Evolutionary conservation across 805 yeast species (phyloP).

Genomic region (Brettanomyces bruxellensis): DNA sequence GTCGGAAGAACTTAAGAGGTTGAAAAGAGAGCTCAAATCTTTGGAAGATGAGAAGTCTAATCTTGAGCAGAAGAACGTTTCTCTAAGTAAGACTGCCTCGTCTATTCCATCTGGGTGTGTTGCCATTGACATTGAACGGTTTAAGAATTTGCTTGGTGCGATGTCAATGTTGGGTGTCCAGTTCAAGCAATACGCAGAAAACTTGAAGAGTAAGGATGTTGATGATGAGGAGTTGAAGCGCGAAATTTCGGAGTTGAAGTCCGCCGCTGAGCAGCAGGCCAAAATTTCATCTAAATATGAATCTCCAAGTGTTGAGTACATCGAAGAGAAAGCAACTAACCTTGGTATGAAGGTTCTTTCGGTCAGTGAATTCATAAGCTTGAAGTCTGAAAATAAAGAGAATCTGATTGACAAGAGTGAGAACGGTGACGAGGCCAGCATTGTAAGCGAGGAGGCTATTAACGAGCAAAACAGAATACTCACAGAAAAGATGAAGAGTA

Average conservation of each 20-base stretch:
- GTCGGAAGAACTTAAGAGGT: background rate
- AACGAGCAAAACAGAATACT: background rate
- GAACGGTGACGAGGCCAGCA: background rate
- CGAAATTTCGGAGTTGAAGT: background rate
- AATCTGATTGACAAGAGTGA: background rate
- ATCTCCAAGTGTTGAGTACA: slow-evolving; percentile 20
- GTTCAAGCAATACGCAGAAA: background rate
- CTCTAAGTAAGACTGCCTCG: background rate
- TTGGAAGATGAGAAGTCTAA: background rate
- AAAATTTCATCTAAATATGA: slow-evolving; percentile 4
- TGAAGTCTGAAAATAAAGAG: background rate
- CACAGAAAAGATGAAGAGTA: background rate
- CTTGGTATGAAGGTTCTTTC: slow-evolving; percentile 5
- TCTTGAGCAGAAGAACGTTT: background rate
- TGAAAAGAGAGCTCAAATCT: background rate
- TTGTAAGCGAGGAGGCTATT: background rate
- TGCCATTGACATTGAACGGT: background rate
- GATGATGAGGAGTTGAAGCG: background rate
- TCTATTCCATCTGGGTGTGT: background rate
- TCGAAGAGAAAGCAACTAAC: slow-evolving; percentile 3
- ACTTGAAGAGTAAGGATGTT: background rate
- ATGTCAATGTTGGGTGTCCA: background rate
- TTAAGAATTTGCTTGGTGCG: background rate
- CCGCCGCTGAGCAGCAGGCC: background rate
- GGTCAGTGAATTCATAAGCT: slow-evolving; percentile 1